phyloP scores from a whole-genome alignment of 1,284 basidiomycete genomes.

The Veloporphyrellus conicus region DNA sequence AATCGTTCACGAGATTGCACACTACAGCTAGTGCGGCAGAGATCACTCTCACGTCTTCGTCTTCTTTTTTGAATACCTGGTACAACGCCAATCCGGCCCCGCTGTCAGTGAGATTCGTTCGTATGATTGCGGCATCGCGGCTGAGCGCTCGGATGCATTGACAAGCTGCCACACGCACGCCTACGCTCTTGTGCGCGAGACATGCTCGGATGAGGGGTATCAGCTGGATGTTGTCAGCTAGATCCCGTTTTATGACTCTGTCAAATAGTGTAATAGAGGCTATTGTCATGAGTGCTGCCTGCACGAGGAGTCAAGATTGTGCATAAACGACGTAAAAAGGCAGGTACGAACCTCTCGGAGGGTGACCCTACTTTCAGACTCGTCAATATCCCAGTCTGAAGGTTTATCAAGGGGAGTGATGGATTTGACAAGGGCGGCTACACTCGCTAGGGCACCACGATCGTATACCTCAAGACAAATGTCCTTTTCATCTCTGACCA shows the following conservation, averaged over 20 bases:
- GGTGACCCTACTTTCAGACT: slow-evolving; percentile 54
- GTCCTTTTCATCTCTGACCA: slow-evolving; percentile 66
- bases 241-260: slow-evolving; percentile 62
- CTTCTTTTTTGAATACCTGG: slow-evolving; percentile 49
- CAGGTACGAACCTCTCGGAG: slow-evolving; percentile 58
- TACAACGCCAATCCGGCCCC: slow-evolving; percentile 73
- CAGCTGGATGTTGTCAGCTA: slow-evolving; percentile 55
- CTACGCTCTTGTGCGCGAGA: slow-evolving; percentile 59
- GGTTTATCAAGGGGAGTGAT: slow-evolving; percentile 47
- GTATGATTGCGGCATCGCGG: slow-evolving; percentile 70
- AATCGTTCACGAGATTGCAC: slow-evolving; percentile 83
- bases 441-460: slow-evolving; percentile 51
- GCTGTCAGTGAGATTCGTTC: slow-evolving; percentile 80
- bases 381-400: slow-evolving; percentile 53
- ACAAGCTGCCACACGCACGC: slow-evolving; percentile 79
- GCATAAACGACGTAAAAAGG: not conserved
- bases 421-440: slow-evolving; percentile 46
- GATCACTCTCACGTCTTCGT: slow-evolving; percentile 69
- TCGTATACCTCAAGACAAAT: slow-evolving; percentile 64
- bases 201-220: slow-evolving; percentile 54
- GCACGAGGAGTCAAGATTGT: slow-evolving; percentile 2
- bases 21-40: slow-evolving; percentile 71
- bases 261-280: slow-evolving; percentile 68
- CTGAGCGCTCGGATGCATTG: slow-evolving; percentile 80
- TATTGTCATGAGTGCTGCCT: slow-evolving; percentile 69